Base-by-base conservation (phyloP, 2,329 filamentous ascomycete species). In the Cadophora gregata region DNA sequence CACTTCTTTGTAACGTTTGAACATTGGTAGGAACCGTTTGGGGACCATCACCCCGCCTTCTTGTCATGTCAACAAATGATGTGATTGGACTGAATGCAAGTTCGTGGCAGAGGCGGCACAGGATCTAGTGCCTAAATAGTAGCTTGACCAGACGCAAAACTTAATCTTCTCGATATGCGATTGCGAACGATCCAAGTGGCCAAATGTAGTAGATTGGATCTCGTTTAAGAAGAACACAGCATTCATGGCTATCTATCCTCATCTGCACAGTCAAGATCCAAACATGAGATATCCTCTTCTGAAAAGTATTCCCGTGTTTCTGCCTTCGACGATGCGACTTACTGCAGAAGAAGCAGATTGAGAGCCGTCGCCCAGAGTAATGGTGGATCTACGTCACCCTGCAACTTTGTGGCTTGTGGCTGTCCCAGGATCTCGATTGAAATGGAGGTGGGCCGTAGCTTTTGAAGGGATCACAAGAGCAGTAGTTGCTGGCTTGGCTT, bases 381-480 rank as follows among this genome's bases (percentile, higher is more conserved):
- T 19, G 21, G 16, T 58, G 4, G 31, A 38, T 24, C 8, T 38
- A 58, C 31, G 55, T 58, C 55, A 27, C 21, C 21, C n/a, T 19
- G 31, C 31, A 42, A 38, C 3, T 6, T 16, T 38, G 55, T 58
- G 21, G 55, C 31, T 58, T 58, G 21, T 42, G 55, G 55, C 55
- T 58, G 33, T 36, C 25, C 55, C 33, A 25, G 33, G 55, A 58
- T 58, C n/a, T 31, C 10, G 27, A 25, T 25, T 19, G 53, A 36
- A 8, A 42, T 58, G 33, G 55, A 25, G 55, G 55, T 42, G 33
- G 55, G 55, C 33, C 31, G 4, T 19, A 42, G 55, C 33, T 38
- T 58, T 38, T 58, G 31, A 58, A 33, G 51, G 53, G 53, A 25
- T 58, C 55, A 58, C 55, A 38, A 42, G 31, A 58, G 9, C 55